Base-by-base conservation (phyloP, 2,329 filamentous ascomycete genomes). In the Fusarium cyanostomum region DNA sequence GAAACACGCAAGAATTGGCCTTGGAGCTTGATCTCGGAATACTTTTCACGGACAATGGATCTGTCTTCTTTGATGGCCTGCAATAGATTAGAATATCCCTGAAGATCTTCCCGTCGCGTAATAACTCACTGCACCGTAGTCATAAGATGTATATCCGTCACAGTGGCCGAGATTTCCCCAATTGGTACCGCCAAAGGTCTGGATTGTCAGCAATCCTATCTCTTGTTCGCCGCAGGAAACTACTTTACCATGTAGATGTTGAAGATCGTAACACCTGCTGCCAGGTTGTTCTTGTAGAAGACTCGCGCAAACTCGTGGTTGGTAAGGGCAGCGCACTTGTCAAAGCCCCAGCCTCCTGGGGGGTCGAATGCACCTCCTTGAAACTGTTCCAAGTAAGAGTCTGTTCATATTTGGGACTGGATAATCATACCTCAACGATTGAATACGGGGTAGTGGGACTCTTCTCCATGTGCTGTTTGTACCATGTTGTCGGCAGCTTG, bases 111-210 rank as follows among this genome's bases (percentile, higher is more conserved):
- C 8, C 7, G 4, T 5, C 8, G 4, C 11, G 3, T 11, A 1
- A 13, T 11, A 4, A 67, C 79, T 35, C 54, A 75, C 76, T 3
- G 81, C 78, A 8, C 79, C 82, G 46, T 86, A 86, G 58, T 86
- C 84, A 43, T 86, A 85, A 0, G 81, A 84, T 0, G 84, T 87
- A 59, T 88, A 88, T 3, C 83, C 86, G 10, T 86, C 88, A 9
- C 88, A 82, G 64, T 92, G 86, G 0, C 91, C 89, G 5, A 92
- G 75, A 61, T 92, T 94, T 0, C 91, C 91, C 92, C 91, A 94
- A 72, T 94, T 95, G 0, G 91, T 94, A 7, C 91, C 92, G 12
- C 92, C 92, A 64, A 84, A 91, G 1, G 84, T 88, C 84, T 85
- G 30, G 2, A 1, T 0, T 3, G 27, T 61, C 4, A 60, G 52